A percentile compares a stretch with the other conserved stretches of the same genome.
Conservation (phyloP, 2,329 filamentous ascomycete genomes). For the Myriosclerotinia scirpicola region DNA sequence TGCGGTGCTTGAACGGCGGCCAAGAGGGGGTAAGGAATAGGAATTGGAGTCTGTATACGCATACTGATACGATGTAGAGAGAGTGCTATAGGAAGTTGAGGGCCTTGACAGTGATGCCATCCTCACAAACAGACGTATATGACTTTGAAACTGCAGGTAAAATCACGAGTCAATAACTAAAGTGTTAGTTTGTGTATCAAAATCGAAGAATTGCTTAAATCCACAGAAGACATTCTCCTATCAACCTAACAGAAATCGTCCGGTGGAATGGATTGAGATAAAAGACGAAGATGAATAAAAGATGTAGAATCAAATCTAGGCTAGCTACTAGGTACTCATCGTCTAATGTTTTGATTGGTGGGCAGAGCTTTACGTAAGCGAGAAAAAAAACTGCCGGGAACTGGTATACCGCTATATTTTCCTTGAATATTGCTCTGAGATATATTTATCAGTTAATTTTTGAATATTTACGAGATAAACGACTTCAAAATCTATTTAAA, state of each 20-base stretch:
- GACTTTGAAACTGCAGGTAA: not conserved
- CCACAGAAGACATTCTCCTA: not conserved
- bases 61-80: constrained; percentile 35
- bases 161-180: constrained; percentile 8
- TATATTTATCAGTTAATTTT: too few species aligned
- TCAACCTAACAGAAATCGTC: too few species aligned
- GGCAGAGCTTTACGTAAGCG: not conserved
- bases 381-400: too few species aligned
- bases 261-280: not conserved
- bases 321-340: not conserved
- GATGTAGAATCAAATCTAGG: not conserved
- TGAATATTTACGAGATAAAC: too few species aligned
- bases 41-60: constrained; percentile 38
- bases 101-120: constrained; percentile 32
- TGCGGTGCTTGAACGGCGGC: constrained; percentile 35
- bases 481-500: too few species aligned
- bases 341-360: not conserved
- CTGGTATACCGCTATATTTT: too few species aligned
- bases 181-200: constrained; percentile 28
- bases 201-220: not conserved
- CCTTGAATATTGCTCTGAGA: too few species aligned
- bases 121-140: not conserved
- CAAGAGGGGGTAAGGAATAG: constrained; percentile 24
- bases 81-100: constrained; percentile 35
- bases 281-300: not conserved